A percentile compares a stretch with the other conserved stretches of the same genome.
phyloP scores from a whole-genome alignment of 2,329 filamentous ascomycete genomes.

The Pseudogymnoascus sp. region DNA sequence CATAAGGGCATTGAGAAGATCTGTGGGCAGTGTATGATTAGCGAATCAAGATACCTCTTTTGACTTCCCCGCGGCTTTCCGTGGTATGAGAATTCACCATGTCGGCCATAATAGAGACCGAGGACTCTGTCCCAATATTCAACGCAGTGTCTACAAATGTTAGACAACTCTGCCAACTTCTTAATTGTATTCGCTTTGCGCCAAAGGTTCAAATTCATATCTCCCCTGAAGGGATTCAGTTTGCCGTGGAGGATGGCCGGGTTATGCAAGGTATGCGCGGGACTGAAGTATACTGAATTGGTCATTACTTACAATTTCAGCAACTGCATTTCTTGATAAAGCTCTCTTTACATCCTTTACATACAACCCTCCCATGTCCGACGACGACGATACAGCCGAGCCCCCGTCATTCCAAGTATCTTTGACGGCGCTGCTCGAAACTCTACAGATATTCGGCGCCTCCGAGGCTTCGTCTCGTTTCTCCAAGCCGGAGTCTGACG shows the following conservation, averaged over 20 bases:
- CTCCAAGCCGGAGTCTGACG: slow-evolving; percentile 51
- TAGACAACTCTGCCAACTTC: slow-evolving; percentile 60
- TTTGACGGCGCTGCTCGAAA: slow-evolving; percentile 79
- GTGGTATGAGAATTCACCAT: slow-evolving; percentile 18
- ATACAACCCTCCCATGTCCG: slow-evolving; percentile 46
- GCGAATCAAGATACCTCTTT: slow-evolving; percentile 10
- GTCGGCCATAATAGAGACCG: slow-evolving; percentile 22
- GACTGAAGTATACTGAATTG: not conserved
- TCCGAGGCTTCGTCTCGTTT: slow-evolving; percentile 56
- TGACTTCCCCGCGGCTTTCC: not conserved
- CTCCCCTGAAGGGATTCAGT: slow-evolving; percentile 74
- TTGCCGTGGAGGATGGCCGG: slow-evolving; percentile 79
- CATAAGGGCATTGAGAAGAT: not conserved
- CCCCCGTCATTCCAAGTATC: slow-evolving; percentile 78
- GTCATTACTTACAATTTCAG: slow-evolving; percentile 32
- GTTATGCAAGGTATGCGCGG: slow-evolving; percentile 73
- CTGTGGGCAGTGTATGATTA: slow-evolving; percentile 7
- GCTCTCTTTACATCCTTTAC: slow-evolving; percentile 80
- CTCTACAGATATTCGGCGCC: slow-evolving; percentile 90
- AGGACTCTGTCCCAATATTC: slow-evolving; percentile 47
- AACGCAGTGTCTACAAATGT: slow-evolving; percentile 71
- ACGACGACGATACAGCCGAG: slow-evolving; percentile 29
- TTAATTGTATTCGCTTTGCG: slow-evolving; percentile 51
- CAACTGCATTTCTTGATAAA: slow-evolving; percentile 78
- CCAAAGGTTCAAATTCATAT: slow-evolving; percentile 61